phyloP scores from a whole-genome alignment of 345 rosid genomes.

The Cardamine chenopodiifolia region DNA sequence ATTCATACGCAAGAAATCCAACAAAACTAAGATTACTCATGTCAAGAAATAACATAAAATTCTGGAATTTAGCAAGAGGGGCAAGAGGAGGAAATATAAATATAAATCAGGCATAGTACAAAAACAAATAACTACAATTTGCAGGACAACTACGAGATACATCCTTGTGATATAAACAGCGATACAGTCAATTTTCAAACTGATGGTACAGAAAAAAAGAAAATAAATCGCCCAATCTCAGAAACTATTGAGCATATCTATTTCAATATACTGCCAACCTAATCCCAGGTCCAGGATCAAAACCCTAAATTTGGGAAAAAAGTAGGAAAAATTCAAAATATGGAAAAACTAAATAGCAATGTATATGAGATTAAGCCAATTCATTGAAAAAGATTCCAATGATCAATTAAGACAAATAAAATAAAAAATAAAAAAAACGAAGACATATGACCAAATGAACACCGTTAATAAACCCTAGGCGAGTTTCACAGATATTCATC shows the following conservation, averaged over 20 bases:
- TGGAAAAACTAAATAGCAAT: background rate
- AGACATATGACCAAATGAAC: conserved; percentile 8
- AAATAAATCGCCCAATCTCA: background rate
- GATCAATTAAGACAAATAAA: conserved; percentile 14
- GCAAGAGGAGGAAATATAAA: conserved; percentile 10
- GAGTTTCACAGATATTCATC: conserved; percentile 22
- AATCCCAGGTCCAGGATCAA: conserved; percentile 26
- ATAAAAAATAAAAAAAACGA: background rate
- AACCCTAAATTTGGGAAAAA: conserved; percentile 25
- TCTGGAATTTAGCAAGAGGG: background rate
- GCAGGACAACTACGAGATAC: conserved; percentile 10
- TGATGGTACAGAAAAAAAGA: background rate
- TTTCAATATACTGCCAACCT: background rate
- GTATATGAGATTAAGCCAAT: background rate
- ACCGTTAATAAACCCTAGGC: conserved; percentile 20
- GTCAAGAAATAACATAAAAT: background rate
- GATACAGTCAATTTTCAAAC: background rate
- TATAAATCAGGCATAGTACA: background rate
- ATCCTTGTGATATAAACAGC: background rate
- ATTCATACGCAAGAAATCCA: background rate
- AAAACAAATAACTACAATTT: conserved; percentile 7
- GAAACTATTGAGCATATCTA: background rate
- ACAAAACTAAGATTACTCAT: conserved; percentile 5
- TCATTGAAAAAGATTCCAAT: background rate
- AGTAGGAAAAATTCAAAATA: conserved; percentile 2